A percentile compares a stretch with the other conserved stretches of the same genome.
Conservation (phyloP, 1,284 basidiomycete genomes). For the Melampsora americana region DNA sequence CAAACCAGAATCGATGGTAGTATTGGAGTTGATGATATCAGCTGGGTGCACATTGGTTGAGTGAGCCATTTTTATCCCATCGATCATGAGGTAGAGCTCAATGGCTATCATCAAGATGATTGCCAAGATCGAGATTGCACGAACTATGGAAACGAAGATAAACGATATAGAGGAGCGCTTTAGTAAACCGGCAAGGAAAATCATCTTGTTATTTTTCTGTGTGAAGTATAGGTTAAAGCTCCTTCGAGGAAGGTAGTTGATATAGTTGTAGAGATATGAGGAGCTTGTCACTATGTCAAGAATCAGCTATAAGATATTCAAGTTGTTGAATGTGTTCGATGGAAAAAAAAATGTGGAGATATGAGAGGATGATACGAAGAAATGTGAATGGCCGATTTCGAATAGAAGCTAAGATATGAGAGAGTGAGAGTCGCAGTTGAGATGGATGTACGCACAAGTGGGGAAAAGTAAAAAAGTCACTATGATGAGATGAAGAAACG, state of each 20-base stretch:
- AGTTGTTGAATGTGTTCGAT: background rate
- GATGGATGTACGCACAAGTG: no score
- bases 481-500: background rate
- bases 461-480: background rate
- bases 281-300: constrained; percentile 5
- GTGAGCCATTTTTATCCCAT: background rate
- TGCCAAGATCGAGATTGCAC: constrained; percentile 34
- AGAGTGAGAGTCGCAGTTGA: no score
- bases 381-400: no score
- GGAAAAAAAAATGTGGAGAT: background rate
- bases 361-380: background rate
- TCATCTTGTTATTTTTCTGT: constrained; percentile 11
- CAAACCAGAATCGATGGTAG: background rate
- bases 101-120: constrained; percentile 30
- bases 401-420: no score
- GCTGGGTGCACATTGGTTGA: background rate
- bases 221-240: background rate
- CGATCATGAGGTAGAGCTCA: constrained; percentile 31
- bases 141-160: constrained; percentile 37
- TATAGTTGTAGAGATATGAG: background rate
- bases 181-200: constrained; percentile 43
- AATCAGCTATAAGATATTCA: background rate
- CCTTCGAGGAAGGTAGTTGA: background rate
- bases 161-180: constrained; percentile 42
- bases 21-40: background rate